Percentiles rank a stretch among this genome's conserved stretches.
These are phyloP conservation scores for Penicillium flavigenum DNA, from an alignment of 495 filamentous ascomycete genomes.

Conservation along the genomic window DNA sequence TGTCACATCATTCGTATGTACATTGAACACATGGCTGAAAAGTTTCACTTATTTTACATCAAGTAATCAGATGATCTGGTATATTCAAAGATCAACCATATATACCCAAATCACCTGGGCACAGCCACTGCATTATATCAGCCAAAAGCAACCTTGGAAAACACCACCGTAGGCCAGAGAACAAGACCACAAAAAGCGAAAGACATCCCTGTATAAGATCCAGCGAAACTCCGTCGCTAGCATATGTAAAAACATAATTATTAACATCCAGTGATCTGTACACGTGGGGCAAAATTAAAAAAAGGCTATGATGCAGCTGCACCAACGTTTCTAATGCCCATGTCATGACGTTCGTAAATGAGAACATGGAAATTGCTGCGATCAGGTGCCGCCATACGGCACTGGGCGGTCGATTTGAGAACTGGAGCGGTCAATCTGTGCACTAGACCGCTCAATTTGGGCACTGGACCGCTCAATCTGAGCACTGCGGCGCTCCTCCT, in stretches of 20 bases:
- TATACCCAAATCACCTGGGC: background rate
- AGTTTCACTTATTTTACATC: too few relatives aligned
- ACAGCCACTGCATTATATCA: background rate
- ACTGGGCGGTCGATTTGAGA: slow-evolving; percentile 13
- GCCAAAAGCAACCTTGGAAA: background rate
- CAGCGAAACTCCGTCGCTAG: slow-evolving; percentile 14
- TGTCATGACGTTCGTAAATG: slow-evolving; percentile 21
- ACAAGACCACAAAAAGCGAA: background rate
- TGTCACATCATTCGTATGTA: background rate
- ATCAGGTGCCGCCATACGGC: slow-evolving; percentile 17
- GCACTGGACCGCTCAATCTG: slow-evolving; percentile 25
- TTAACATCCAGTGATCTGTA: slow-evolving; percentile 18
- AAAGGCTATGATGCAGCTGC: background rate
- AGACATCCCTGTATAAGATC: background rate
- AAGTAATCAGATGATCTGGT: too few relatives aligned
- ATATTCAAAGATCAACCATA: background rate
- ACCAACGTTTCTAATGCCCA: background rate
- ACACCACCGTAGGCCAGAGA: background rate
- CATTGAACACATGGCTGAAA: background rate
- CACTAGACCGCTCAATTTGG: slow-evolving; percentile 32
- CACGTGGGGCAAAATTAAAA: slow-evolving; percentile 1
- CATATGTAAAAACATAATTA: slow-evolving; percentile 2
- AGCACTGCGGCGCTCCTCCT: slow-evolving; percentile 45
- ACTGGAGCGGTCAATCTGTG: slow-evolving; percentile 16
- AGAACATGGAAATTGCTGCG: background rate